Evolutionary conservation across 2,329 filamentous ascomycete species (phyloP), one percentile per base, ranked within the genome.

Genomic region (Exophiala alcalophila): DNA sequence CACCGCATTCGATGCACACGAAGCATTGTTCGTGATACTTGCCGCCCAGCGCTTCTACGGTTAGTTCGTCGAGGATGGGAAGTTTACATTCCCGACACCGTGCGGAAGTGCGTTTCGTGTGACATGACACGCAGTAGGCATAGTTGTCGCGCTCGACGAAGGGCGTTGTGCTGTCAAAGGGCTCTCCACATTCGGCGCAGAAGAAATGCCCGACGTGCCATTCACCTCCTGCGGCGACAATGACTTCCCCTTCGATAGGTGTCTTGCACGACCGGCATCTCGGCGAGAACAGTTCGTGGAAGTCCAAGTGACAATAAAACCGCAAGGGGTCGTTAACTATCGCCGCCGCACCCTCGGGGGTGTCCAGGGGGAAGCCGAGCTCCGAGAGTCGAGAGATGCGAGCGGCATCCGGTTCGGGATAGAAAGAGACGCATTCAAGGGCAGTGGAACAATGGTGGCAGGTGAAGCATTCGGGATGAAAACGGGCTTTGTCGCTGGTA

Each of bases 181-280:
- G 79, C 68, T 98, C 91, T 55, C 92, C 92, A 62, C 92, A 98
- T 72, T 98, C 89, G 28, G 92, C 92, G 61, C 92, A 98, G 76
- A 98, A 98, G 70, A 98, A 98, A 68, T 98, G 92, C 0, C 92
- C 92, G 39, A 86, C 86, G 64, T 98, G 92, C 86, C 88, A 98
- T 67, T 95, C 89, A n/a, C 83, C 80, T 1, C 92, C 92, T 43
- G 94, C 87, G 1, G 92, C 92, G 10, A 96, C 83, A 21, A 96
- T 83, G 55, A 97, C 88, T 66, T 97, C 90, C 28, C 90, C 90
- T 55, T 97, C 82, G 59, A 98, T 98, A 3, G 92, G 91, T 5
- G 92, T 98, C 64, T 85, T 89, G 77, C 92, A 98, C 64, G 86
- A 89, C 68, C 92, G 92, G 75, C 92, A 98, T 28, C 88, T 81